Evolutionary conservation across 441 rosid species (phyloP), one percentile per base, ranked within the genome.

Genomic region (Erodium trifolium): DNA sequence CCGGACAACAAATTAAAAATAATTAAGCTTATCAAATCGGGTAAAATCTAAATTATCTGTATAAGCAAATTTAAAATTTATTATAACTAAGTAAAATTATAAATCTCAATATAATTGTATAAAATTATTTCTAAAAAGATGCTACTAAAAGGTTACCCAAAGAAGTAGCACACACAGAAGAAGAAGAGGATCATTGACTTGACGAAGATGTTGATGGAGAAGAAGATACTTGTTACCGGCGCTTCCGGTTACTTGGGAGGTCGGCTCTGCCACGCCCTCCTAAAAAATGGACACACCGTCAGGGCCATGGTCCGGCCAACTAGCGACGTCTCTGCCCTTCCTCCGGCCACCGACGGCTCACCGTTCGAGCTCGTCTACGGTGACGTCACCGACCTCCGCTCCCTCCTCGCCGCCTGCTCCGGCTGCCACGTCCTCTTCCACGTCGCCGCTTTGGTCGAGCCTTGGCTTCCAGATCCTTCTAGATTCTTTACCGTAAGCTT

Each of bases 181-280:
- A 23, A 23, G 45, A 23, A 23, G 27, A 23, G 2, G 45, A 39
- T 39, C 45, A 9, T 39, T 51, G 57, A 51, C 16, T 16, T 51
- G 27, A 23, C 0, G 57, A 51, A n/a, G 6, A 51, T 51, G 57
- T 51, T 14, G 14, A 14, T 12, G 57, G 57, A 14, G 0, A 92
- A 78, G 97, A 86, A 85, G 82, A 77, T 89, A 27, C 65, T 87
- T 57, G 86, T 88, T 47, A 91, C 96, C 68, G 97, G 98, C 73
- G 84, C 96, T n/a, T 80, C 96, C 53, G 98, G 98, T 66, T 93
- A 79, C 87, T 65, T 93, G 3, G 98, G 98, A 29, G 86, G 87
- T 18, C 85, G 84, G 75, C 85, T 93, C 3, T 90, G 94, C 82
- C 85, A 78, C 78, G 85, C 82, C 16, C 91, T 93, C 18, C 79